Evolutionary conservation across 148 eudicot genomes (phyloP).

Genomic region (Spergularia marina): DNA sequence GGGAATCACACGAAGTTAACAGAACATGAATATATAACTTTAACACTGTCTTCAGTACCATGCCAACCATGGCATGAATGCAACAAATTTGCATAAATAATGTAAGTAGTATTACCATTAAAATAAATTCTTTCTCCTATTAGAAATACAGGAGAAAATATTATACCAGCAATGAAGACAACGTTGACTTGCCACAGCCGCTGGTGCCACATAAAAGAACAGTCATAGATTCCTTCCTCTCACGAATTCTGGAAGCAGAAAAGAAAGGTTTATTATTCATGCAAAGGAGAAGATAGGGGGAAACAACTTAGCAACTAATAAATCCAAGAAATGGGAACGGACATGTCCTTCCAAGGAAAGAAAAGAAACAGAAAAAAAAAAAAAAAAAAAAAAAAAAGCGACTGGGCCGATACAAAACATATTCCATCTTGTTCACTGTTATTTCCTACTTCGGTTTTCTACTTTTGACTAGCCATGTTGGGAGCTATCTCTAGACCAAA

Average conservation of each 20-base stretch:
- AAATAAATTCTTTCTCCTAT: background rate
- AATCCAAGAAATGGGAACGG: background rate
- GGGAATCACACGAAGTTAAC: background rate
- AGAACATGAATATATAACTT: background rate
- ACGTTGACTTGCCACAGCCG: slow-evolving; percentile 95
- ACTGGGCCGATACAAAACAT: no score
- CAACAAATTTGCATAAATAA: background rate
- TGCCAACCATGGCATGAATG: background rate
- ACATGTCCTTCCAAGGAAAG: background rate
- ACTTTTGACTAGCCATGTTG: no score
- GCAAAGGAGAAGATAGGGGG: background rate
- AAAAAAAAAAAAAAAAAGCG: no score
- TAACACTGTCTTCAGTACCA: background rate
- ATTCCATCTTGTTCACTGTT: no score
- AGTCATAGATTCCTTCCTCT: slow-evolving; percentile 87
- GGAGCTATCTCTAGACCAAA: no score
- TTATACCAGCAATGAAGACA: slow-evolving; percentile 87
- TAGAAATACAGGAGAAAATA: background rate
- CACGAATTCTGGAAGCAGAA: slow-evolving; percentile 70
- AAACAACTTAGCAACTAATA: background rate
- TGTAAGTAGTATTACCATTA: background rate
- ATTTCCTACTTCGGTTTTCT: no score
- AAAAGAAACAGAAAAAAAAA: background rate
- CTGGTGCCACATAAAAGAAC: slow-evolving; percentile 91
- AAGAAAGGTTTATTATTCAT: background rate